A percentile compares a stretch with the other conserved stretches of the same genome.
Conservation (phyloP, 2,329 filamentous ascomycete genomes). For the Pseudogymnoascus sp. region DNA sequence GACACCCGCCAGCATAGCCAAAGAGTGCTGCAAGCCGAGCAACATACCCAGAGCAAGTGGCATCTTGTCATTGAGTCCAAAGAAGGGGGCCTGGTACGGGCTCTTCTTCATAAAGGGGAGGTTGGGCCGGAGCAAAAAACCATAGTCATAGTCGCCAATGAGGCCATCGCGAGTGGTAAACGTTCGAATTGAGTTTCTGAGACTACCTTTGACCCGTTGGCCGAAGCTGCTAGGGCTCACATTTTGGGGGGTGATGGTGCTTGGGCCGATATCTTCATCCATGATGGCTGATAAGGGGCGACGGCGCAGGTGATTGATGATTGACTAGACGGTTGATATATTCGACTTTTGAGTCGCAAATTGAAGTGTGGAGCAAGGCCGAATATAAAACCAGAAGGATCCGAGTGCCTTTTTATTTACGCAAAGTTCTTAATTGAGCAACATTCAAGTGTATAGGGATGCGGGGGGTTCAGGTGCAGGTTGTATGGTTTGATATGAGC, state of each 20-base stretch:
- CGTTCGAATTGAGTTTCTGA: constrained; percentile 1
- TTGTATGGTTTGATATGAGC: not conserved
- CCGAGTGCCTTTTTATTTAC: too few species aligned
- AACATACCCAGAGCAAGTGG: constrained; percentile 65
- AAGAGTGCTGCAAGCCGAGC: constrained; percentile 68
- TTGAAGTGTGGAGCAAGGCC: not conserved
- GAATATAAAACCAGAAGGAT: too few species aligned
- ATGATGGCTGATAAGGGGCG: not conserved
- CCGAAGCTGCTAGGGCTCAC: not conserved
- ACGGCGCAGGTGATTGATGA: not conserved
- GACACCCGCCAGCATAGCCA: constrained; percentile 67
- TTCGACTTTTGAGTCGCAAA: not conserved
- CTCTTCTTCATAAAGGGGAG: constrained; percentile 70
- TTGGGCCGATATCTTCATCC: not conserved
- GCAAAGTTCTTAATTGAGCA: too few species aligned
- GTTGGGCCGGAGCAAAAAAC: constrained; percentile 56
- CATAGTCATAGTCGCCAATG: constrained; percentile 38
- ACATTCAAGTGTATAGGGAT: not conserved
- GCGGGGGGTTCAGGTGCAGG: not conserved
- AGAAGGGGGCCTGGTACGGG: constrained; percentile 58
- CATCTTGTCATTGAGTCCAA: constrained; percentile 72
- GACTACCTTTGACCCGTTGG: not conserved
- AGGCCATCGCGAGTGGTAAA: not conserved
- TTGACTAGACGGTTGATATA: not conserved
- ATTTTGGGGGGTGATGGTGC: not conserved